These are phyloP conservation scores for Brasilioporus rufonigricans DNA, from an alignment of 768 basidiomycete genomes.

Conservation along the genomic window DNA sequence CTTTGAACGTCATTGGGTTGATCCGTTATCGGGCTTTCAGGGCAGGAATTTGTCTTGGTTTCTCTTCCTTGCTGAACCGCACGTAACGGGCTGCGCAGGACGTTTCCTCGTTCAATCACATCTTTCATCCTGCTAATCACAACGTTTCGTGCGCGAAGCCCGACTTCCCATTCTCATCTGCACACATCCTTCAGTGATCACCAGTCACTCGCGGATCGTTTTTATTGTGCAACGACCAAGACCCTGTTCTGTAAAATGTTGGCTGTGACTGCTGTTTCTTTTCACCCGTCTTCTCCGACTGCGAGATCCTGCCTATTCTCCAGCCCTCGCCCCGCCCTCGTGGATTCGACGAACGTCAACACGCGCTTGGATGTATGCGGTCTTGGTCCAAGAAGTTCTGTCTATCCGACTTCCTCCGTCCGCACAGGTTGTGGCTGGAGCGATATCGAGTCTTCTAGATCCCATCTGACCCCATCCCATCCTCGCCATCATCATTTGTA, in stretches of 20 bases:
- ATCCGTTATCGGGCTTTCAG: background rate
- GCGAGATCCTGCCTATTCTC: background rate
- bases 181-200: conserved; percentile 11
- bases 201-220: conserved; percentile 3
- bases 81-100: conserved; percentile 29
- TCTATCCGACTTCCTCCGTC: conserved; percentile 18
- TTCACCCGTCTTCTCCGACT: background rate
- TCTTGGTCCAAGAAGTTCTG: conserved; percentile 9
- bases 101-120: conserved; percentile 26
- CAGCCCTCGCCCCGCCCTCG: conserved; percentile 19
- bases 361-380: conserved; percentile 5
- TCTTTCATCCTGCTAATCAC: conserved; percentile 22
- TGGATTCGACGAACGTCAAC: conserved; percentile 26
- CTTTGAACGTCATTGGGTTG: background rate
- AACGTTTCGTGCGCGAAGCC: conserved; percentile 12
- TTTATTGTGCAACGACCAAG: conserved; percentile 9
- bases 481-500: conserved; percentile 9
- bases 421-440: conserved; percentile 16
- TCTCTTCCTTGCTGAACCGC: conserved; percentile 5
- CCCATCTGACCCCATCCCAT: background rate
- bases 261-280: conserved; percentile 9
- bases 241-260: conserved; percentile 17
- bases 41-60: background rate
- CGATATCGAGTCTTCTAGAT: conserved; percentile 1
- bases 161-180: conserved; percentile 5